phyloP scores from a whole-genome alignment of 805 yeast species.

The Clavispora phyllophila region DNA sequence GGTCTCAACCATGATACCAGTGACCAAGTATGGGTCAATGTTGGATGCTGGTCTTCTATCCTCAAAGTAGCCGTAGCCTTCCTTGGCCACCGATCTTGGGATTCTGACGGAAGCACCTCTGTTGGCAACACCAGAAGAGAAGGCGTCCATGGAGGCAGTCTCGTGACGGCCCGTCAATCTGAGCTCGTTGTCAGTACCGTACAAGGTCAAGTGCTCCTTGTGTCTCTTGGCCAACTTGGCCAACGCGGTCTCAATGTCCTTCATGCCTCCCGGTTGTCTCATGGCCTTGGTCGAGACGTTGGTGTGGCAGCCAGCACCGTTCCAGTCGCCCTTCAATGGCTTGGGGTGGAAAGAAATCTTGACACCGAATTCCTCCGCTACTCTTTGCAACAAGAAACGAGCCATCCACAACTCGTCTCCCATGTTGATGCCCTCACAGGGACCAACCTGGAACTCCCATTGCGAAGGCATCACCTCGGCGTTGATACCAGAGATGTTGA shows the following conservation, averaged over 20 bases:
- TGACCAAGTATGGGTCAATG: conserved; percentile 97
- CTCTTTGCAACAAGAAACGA: conserved; percentile 86
- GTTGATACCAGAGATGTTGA: conserved; percentile 90
- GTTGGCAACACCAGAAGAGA: conserved; percentile 98
- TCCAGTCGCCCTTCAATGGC: conserved; percentile 99
- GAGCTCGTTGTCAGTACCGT: conserved; percentile 91
- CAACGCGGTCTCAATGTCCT: conserved; percentile 85
- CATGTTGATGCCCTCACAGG: conserved; percentile 92
- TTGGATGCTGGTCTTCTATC: conserved; percentile 99
- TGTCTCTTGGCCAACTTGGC: conserved; percentile 94
- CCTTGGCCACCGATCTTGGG: conserved; percentile 98
- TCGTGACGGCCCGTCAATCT: conserved; percentile 98
- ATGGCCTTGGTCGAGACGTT: conserved; percentile 88
- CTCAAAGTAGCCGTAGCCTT: conserved; percentile 97
- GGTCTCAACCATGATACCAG: conserved; percentile 97
- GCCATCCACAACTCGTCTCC: conserved; percentile 98
- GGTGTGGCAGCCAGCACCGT: conserved; percentile 99
- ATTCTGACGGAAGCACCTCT: conserved; percentile 99
- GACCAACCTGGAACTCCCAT: conserved; percentile 99
- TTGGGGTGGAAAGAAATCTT: conserved; percentile 99
- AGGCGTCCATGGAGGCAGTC: conserved; percentile 88
- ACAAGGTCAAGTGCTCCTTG: conserved; percentile 89
- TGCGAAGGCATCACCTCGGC: conserved; percentile 99
- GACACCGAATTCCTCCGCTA: conserved; percentile 98
- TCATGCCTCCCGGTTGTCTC: conserved; percentile 97